Base-by-base conservation (phyloP, 306 rosid genomes). In the Dicorynia guianensis region DNA sequence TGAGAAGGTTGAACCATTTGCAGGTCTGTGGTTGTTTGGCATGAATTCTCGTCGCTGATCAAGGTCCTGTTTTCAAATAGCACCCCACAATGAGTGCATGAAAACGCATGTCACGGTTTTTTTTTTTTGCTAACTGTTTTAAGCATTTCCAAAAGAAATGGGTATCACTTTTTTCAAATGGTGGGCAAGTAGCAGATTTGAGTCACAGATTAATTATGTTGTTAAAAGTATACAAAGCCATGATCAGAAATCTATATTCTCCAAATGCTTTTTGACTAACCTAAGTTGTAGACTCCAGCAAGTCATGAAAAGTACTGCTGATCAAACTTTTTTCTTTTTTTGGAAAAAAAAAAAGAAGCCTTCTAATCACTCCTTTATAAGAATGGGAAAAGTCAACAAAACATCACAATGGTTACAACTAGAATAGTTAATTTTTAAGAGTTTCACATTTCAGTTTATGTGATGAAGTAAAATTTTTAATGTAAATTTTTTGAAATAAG, bases 11-110 rank as follows among this genome's bases (percentile, higher is more conserved):
- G 97, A 81, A 90, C 78, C 89, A 90, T 90, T 67, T 95, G 98
- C 67, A 92, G 68, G 48, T 92, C 98, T 14, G 95, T 85, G 11
- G 92, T 67, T 25, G 97, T 88, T 84, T 90, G 98, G 85, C 97
- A 90, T 14, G 97, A 90, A 57, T 83, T 86, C 4, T 95, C 92
- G 13, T 95, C 96, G 13, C 73, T 85, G 30, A 89, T 87, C 85
- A 90, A 4, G 42, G 43, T 85, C 84, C 97, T 95, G 78, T 59
- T 66, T 70, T 11, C 30, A 33, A 56, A 38, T 4, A 4, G 1
- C 10, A 35, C 5, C 18, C 48, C 61, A 77, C 58, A 52, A 14
- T 18, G 2, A 6, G 18, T 33, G 40, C 17, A 30, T 13, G 18
- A 56, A 17, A 7, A 53, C 18, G 30, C 30, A 25, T 25, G 30